Evolutionary conservation across 1,139 yeast genomes (phyloP), one percentile per base, ranked within the genome.

Genomic region (Debaryomycetaceae sp.): DNA sequence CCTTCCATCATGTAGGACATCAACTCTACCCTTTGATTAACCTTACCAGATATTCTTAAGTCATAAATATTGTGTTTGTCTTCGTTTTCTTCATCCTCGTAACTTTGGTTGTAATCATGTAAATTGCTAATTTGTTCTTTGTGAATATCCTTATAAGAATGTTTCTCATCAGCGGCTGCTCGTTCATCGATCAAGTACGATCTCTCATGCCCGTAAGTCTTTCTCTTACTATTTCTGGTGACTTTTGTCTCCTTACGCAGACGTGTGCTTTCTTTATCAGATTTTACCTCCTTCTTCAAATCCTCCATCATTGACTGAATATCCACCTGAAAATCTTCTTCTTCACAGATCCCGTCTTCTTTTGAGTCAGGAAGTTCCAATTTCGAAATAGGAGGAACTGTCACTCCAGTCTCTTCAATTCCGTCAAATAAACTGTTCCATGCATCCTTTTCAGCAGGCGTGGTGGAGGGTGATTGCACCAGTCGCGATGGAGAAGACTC

Each of bases 391-490:
- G 11, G 26, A 11, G 26, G 26, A 22, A 22, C 26, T 22, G 7
- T 22, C 26, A 16, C 31, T 14, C 35, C 18, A 6, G 13, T 36
- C 6, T 40, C 34, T 8, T 44, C 45, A 11, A 59, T 47, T 28
- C 43, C 49, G 5, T 49, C 47, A 30, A 58, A 56, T 14, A 61
- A 45, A 29, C 41, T 42, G 17, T 51, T 48, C 66, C 65, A 61
- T 2, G 55, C 58, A 34, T 41, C 41, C 24, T 46, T 45, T 38
- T 53, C 61, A 7, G 43, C 36, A 13, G 48, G 47, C 1, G 47
- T 41, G 11, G 26, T 22, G 26, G 26, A 22, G 11, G 26, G 26
- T 11, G 26, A 22, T 22, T 22, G 26, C 26, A 22, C 26, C 11
- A 22, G 11, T 11, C 37, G 32, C 9, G 8, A 32, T 2, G 41